A percentile compares a stretch with the other conserved stretches of the same genome.
phyloP scores from a whole-genome alignment of 257 asterid species.

The Solanum megistacrolobum region DNA sequence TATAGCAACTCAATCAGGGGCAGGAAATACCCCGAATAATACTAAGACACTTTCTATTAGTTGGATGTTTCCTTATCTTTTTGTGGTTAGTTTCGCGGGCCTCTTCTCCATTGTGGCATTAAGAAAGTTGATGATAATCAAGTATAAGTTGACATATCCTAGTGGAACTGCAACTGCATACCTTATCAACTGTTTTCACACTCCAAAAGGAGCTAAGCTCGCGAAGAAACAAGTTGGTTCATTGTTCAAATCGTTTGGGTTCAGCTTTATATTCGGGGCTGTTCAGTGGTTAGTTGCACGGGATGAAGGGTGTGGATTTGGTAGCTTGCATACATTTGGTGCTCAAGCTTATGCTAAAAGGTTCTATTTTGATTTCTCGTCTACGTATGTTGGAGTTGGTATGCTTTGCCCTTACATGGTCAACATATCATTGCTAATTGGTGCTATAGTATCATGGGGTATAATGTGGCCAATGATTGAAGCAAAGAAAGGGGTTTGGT shows the following conservation, averaged over 20 bases:
- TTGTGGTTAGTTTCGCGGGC: slow-evolving; percentile 67
- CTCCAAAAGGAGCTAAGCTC: slow-evolving; percentile 65
- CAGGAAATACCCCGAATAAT: slow-evolving; percentile 38
- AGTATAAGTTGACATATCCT: slow-evolving; percentile 68
- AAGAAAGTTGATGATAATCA: slow-evolving; percentile 24
- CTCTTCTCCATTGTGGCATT: slow-evolving; percentile 69
- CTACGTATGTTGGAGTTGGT: slow-evolving; percentile 20
- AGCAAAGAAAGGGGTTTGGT: slow-evolving; percentile 10
- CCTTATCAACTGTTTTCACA: slow-evolving; percentile 82
- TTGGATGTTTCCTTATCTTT: slow-evolving; percentile 60
- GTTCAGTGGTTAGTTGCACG: slow-evolving; percentile 64
- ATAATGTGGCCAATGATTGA: slow-evolving; percentile 10
- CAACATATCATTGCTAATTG: slow-evolving; percentile 10
- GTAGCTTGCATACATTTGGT: slow-evolving; percentile 73
- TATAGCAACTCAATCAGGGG: slow-evolving; percentile 38
- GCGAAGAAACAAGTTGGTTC: slow-evolving; percentile 61
- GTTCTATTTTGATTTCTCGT: slow-evolving; percentile 17
- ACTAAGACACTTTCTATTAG: slow-evolving; percentile 40
- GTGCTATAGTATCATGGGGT: slow-evolving; percentile 17
- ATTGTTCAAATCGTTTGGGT: slow-evolving; percentile 49
- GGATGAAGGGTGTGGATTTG: slow-evolving; percentile 62
- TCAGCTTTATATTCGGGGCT: slow-evolving; percentile 47
- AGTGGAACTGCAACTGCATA: slow-evolving; percentile 89
- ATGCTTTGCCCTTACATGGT: slow-evolving; percentile 21
- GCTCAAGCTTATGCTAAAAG: slow-evolving; percentile 35